Conservation (phyloP, 108 stramenopile genomes). For the Thalassiosira profunda region DNA sequence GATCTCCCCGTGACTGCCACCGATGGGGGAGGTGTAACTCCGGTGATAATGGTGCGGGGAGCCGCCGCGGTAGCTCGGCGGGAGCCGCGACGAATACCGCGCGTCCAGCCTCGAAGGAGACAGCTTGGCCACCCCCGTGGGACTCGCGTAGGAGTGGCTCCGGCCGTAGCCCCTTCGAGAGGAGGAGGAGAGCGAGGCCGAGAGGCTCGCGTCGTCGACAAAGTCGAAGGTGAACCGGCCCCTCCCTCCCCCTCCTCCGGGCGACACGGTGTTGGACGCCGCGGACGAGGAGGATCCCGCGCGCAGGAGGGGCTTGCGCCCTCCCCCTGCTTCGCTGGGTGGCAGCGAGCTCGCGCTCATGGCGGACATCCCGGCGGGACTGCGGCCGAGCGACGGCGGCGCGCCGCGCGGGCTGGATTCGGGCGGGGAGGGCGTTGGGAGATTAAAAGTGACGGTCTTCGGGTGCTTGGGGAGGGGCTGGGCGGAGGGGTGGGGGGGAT, state of each 20-base stretch:
- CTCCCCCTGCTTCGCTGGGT: no score
- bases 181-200: neutral
- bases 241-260: neutral
- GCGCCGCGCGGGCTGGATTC: no score
- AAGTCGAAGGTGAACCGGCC: conserved; percentile 24
- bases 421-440: neutral
- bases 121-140: neutral
- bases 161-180: neutral
- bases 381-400: no score
- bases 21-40: neutral
- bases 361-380: neutral
- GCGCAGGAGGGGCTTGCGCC: neutral
- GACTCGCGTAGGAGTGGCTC: neutral
- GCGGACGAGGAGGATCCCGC: neutral
- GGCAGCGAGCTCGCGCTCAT: neutral
- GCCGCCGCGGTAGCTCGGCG: neutral
- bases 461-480: neutral
- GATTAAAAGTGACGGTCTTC: conserved; percentile 11
- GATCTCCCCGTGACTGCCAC: neutral
- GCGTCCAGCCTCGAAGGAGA: conserved; percentile 9
- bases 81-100: conserved; percentile 15
- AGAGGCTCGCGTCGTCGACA: conserved; percentile 2
- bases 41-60: neutral
- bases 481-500: no score
- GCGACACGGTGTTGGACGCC: neutral